phyloP scores from a whole-genome alignment of 1,284 basidiomycete genomes.

The Rhodotorula mucilaginosa region DNA sequence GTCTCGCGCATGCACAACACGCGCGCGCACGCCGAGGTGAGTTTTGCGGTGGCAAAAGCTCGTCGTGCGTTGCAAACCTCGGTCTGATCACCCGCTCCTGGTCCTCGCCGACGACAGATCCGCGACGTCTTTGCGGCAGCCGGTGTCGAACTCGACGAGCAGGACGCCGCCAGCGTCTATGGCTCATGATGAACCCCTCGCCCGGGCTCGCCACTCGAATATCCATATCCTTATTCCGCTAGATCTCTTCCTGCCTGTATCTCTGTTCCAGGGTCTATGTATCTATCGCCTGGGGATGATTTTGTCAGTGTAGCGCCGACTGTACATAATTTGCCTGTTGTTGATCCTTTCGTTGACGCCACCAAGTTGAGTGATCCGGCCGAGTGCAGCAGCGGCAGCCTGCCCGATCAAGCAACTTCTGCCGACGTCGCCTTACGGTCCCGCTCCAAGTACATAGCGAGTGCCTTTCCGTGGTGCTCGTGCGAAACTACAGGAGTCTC shows the following conservation, averaged over 20 bases:
- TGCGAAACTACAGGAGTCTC: too few species aligned
- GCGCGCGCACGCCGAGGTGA: slow-evolving; percentile 31
- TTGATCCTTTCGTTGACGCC: background rate
- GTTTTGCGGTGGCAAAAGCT: background rate
- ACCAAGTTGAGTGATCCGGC: background rate
- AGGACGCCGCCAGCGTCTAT: slow-evolving; percentile 27
- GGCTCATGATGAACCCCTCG: background rate
- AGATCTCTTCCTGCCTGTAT: too few species aligned
- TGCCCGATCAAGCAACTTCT: background rate
- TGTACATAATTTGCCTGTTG: background rate
- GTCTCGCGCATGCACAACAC: slow-evolving; percentile 38
- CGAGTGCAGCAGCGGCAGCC: background rate
- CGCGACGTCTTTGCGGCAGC: slow-evolving; percentile 34
- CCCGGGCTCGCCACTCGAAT: background rate
- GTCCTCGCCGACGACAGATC: slow-evolving; percentile 3
- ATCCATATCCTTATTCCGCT: background rate
- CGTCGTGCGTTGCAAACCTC: too few species aligned
- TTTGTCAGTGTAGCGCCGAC: background rate
- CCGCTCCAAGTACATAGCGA: background rate
- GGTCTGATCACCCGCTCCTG: background rate
- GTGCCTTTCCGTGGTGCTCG: too few species aligned
- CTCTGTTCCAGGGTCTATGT: too few species aligned
- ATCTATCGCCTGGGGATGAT: too few species aligned
- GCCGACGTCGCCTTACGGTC: background rate
- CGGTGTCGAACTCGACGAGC: slow-evolving; percentile 25